Evolutionary conservation across 495 filamentous ascomycete genomes (phyloP).

Genomic region (Cercophora newfieldiana): DNA sequence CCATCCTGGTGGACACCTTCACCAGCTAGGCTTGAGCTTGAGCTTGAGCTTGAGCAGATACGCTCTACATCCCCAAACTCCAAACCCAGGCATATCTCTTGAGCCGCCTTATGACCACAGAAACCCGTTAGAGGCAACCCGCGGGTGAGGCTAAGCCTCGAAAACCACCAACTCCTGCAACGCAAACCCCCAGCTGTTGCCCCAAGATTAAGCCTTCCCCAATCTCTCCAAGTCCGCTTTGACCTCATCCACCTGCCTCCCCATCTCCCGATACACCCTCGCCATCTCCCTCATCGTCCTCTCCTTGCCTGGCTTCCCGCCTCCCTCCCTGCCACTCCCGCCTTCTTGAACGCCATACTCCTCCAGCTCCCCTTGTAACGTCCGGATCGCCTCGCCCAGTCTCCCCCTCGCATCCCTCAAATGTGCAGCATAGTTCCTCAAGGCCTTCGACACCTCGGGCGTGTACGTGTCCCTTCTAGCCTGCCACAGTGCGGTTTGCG

Average conservation of each 20-base stretch:
- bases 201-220: conserved; percentile 34
- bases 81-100: no score
- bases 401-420: conserved; percentile 51
- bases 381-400: conserved; percentile 46
- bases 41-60: no score
- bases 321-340: conserved; percentile 42
- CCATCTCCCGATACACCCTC: conserved; percentile 58
- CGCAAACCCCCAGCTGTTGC: no score
- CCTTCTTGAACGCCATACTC: conserved; percentile 56
- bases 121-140: no score
- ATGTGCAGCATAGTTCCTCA: conserved; percentile 56
- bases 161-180: no score
- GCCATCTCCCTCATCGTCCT: conserved; percentile 59
- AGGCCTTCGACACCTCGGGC: conserved; percentile 55
- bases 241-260: conserved; percentile 54
- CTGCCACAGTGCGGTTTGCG: conserved; percentile 34
- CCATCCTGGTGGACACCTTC: no score
- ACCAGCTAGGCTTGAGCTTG: no score
- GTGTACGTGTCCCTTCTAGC: conserved; percentile 52
- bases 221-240: conserved; percentile 58
- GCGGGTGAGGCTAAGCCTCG: no score
- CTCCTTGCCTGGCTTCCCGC: conserved; percentile 46
- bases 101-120: no score
- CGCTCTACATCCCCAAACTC: no score
- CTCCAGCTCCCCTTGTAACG: conserved; percentile 51